phyloP scores from a whole-genome alignment of 257 asterid species.

The Gentiana straminea region DNA sequence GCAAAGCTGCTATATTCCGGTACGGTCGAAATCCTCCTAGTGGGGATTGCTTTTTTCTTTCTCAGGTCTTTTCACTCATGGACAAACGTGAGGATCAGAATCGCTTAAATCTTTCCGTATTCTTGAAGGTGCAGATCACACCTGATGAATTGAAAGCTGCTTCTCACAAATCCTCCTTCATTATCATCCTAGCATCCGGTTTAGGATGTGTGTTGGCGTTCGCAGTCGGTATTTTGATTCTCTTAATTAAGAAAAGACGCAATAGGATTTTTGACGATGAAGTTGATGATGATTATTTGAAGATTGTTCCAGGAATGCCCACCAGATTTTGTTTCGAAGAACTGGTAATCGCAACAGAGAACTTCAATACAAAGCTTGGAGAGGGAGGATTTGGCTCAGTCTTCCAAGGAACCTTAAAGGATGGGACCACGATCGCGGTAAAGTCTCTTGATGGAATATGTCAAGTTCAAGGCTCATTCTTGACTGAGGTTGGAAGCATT shows the following conservation, averaged over 20 bases:
- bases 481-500: constrained; percentile 13
- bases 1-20: constrained; percentile 35
- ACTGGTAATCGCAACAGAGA: constrained; percentile 3
- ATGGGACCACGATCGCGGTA: constrained; percentile 15
- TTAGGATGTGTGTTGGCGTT: neutral
- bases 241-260: neutral
- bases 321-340: constrained; percentile 10
- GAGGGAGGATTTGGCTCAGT: constrained; percentile 20
- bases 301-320: constrained; percentile 8
- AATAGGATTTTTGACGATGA: constrained; percentile 3
- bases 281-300: neutral
- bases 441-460: constrained; percentile 12
- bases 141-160: neutral
- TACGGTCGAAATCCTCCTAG: constrained; percentile 14
- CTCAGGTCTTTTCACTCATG: constrained; percentile 25
- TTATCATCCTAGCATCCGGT: constrained; percentile 9
- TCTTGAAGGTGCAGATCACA: constrained; percentile 17
- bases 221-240: neutral
- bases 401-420: constrained; percentile 5
- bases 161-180: neutral
- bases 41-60: constrained; percentile 28
- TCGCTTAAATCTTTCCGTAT: constrained; percentile 8
- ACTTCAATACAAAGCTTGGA: constrained; percentile 11
- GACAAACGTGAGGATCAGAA: constrained; percentile 13
- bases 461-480: constrained; percentile 6